Base-by-base conservation (phyloP, 768 basidiomycete species). In the Xerocomus potaroensis region DNA sequence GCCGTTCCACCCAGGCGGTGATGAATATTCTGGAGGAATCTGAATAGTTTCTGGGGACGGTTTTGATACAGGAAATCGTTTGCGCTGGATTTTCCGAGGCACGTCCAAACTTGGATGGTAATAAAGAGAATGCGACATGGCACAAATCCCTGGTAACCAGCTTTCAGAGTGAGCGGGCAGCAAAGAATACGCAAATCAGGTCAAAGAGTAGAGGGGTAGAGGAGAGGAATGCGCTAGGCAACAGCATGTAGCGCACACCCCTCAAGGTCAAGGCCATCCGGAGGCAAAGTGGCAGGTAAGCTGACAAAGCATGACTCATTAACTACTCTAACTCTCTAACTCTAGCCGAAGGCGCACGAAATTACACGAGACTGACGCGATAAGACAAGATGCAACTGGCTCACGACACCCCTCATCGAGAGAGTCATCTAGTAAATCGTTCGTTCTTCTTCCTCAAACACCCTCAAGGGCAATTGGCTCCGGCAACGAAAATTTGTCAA, bases 21-120 rank as follows among this genome's bases (percentile, higher is more conserved):
- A 75, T 15, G 72, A 74, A 65, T 87, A 87, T 49, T 79, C 77
- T 7, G 86, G 86, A 12, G 87, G 73, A 8, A 80, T 77, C 16
- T 76, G 68, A 0, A 82, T 76, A 0, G 83, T 80, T 63, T 87
- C 84, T 14, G 82, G 77, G 26, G 85, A 87, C 35, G 83, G 69
- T 19, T 77, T 74, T 23, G 79, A 68, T 10, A 72, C 63, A 8
- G 86, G 83, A 38, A 71, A 55, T 26, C 80, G 80, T 60, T 79
- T 83, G 58, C 76, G 73, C 57, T 83, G 80, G 7, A 70, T 64
- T 50, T 64, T 64, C 27, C 66, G 67, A 42, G 61, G 61, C 23
- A 34, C 16, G 45, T 54, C 46, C 41, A 38, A 42, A 31, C 40
- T 51, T 16, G 57, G 27, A 41, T 47, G 39, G 24, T 34, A 22